phyloP scores from a whole-genome alignment of 2,329 filamentous ascomycete species.

The Exophiala mesophila region DNA sequence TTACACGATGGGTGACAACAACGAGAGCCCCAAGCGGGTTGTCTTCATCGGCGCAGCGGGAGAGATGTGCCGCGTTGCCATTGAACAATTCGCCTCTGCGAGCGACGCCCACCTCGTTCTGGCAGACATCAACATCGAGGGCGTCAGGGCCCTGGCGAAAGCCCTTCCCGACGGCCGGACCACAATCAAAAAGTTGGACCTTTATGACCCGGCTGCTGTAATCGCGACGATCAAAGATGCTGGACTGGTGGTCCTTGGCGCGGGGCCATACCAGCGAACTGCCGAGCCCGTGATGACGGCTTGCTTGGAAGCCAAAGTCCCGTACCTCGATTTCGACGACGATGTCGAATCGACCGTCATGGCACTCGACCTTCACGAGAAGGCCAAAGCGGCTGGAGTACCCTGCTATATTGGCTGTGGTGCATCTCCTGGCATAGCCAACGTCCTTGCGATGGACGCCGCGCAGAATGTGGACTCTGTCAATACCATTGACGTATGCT shows the following conservation, averaged over 20 bases:
- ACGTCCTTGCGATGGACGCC: constrained; percentile 5
- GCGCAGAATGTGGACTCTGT: constrained; percentile 17
- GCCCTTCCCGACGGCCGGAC: constrained; percentile 1
- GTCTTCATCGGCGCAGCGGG: constrained; percentile 10
- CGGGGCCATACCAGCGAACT: constrained; percentile 7
- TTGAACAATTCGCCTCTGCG: constrained; percentile 6
- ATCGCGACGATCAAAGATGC: constrained; percentile 3
- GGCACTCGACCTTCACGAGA: constrained; percentile 5
- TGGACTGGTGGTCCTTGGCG: constrained; percentile 5
- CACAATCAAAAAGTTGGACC: constrained; percentile 2
- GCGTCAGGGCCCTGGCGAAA: not conserved
- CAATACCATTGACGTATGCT: constrained; percentile 19
- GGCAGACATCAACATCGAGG: constrained; percentile 6
- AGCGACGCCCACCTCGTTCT: constrained; percentile 5
- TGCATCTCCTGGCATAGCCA: constrained; percentile 7
- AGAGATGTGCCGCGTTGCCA: constrained; percentile 8
- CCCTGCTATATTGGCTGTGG: constrained; percentile 10
- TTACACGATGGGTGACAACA: too few species aligned
- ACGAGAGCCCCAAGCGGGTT: not conserved
- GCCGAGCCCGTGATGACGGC: constrained; percentile 4
- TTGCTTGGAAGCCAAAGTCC: constrained; percentile 4
- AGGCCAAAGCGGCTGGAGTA: constrained; percentile 3
- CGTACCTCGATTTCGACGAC: constrained; percentile 8
- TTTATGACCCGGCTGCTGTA: constrained; percentile 6
- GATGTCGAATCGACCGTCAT: constrained; percentile 3